phyloP scores from a whole-genome alignment of 352 stramenopile genomes.

The Achlya hypogyna region DNA sequence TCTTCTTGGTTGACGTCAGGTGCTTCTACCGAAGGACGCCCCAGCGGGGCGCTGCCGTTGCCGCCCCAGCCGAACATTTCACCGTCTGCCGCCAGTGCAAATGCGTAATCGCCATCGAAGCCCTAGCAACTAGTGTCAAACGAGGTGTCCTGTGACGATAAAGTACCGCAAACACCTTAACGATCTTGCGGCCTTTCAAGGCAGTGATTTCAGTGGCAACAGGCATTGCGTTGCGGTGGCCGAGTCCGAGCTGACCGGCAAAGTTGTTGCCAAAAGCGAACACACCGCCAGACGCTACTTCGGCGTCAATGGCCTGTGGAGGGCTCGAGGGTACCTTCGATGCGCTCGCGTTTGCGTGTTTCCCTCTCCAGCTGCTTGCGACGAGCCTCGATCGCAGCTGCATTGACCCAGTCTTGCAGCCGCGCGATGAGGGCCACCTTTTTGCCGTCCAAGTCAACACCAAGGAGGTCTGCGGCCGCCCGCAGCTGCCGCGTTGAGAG shows the following conservation, averaged over 20 bases:
- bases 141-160: not conserved
- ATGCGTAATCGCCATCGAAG: conserved; percentile 59
- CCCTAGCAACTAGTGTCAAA: conserved; percentile 29
- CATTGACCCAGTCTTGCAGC: conserved; percentile 65
- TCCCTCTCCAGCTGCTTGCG: conserved; percentile 29
- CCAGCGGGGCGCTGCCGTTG: conserved; percentile 23
- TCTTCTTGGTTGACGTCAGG: not conserved
- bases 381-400: conserved; percentile 34
- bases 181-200: conserved; percentile 37
- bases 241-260: conserved; percentile 51
- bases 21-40: not conserved
- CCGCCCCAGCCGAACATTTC: conserved; percentile 87
- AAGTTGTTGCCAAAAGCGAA: conserved; percentile 63
- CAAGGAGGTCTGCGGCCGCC: conserved; percentile 44
- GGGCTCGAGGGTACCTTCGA: conserved; percentile 29
- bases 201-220: conserved; percentile 44
- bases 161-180: conserved; percentile 37
- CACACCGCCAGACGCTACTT: conserved; percentile 39
- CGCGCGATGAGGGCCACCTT: conserved; percentile 53
- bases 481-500: conserved; percentile 51
- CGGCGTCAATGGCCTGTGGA: not conserved
- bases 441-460: conserved; percentile 38
- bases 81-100: conserved; percentile 69
- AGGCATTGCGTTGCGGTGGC: conserved; percentile 32
- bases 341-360: conserved; percentile 31